Conservation (phyloP, 176 grass and related monocot species). For the Zizania latifolia region DNA sequence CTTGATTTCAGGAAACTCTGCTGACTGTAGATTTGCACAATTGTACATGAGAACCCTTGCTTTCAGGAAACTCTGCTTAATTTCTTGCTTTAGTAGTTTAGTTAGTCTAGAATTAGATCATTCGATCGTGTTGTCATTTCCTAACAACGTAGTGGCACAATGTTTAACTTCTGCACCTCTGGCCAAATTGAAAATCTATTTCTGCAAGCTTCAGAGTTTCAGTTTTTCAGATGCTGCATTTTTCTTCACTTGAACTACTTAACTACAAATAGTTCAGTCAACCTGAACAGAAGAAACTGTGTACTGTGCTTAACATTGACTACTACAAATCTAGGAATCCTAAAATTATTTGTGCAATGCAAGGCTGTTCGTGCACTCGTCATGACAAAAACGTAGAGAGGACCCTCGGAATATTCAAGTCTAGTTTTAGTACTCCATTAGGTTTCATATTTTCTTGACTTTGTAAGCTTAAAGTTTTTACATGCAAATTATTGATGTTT, state of each 20-base stretch:
- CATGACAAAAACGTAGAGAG: neutral
- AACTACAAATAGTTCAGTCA: neutral
- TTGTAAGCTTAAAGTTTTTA: too few relatives aligned
- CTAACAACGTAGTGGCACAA: neutral
- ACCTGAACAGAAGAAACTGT: neutral
- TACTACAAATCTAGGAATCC: neutral
- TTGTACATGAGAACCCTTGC: too few relatives aligned
- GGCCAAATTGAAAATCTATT: neutral
- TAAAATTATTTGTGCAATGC: neutral
- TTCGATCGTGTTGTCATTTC: neutral
- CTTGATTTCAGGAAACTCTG: conserved; percentile 12
- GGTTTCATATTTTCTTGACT: too few relatives aligned
- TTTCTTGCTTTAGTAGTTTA: too few relatives aligned
- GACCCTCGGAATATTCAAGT: neutral
- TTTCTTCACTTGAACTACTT: neutral
- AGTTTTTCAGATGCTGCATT: neutral
- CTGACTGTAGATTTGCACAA: too few relatives aligned
- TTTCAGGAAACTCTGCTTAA: neutral
- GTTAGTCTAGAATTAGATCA: neutral
- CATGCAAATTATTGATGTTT: too few relatives aligned
- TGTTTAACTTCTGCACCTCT: neutral
- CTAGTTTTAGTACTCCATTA: conserved; percentile 7
- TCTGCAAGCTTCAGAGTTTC: neutral
- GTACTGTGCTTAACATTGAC: neutral
- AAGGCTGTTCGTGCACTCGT: conserved; percentile 9